Evolutionary conservation across 139 green algal species (phyloP).

Genomic region (Auxenochlorella pyrenoidosa): DNA sequence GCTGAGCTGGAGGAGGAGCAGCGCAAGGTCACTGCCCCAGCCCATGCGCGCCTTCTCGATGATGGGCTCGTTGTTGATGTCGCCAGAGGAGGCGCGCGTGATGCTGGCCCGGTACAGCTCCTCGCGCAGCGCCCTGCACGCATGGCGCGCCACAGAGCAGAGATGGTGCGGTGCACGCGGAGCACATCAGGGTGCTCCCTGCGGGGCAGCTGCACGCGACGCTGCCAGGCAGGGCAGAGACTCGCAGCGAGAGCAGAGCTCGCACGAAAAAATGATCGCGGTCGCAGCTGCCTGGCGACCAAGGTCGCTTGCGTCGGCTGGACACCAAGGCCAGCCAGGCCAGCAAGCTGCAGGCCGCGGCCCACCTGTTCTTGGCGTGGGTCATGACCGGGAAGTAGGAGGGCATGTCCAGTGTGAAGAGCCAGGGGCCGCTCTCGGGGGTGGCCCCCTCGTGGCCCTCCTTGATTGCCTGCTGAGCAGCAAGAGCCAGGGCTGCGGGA

Average conservation of each 20-base stretch:
- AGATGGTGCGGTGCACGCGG: neutral
- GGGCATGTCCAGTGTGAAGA: constrained; percentile 96
- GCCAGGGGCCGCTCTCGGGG: constrained; percentile 87
- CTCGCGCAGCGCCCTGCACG: constrained; percentile 80
- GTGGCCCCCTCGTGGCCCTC: constrained; percentile 84
- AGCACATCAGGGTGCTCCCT: neutral
- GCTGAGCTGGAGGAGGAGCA: too few relatives aligned
- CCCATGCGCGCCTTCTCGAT: constrained; percentile 74
- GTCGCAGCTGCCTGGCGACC: too few relatives aligned
- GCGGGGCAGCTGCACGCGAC: too few relatives aligned
- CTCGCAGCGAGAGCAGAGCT: too few relatives aligned
- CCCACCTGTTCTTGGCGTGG: constrained; percentile 85
- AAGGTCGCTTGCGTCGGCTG: too few relatives aligned
- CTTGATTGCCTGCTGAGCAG: constrained; percentile 65
- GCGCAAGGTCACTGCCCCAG: too few relatives aligned
- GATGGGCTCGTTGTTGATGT: constrained; percentile 91
- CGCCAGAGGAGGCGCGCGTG: constrained; percentile 78
- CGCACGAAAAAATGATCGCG: too few relatives aligned
- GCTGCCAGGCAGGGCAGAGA: too few relatives aligned
- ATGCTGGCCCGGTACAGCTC: constrained; percentile 95
- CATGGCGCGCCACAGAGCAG: neutral
- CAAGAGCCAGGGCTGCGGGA: constrained; percentile 62
- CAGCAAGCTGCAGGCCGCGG: too few relatives aligned
- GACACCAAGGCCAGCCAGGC: too few relatives aligned
- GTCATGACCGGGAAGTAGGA: constrained; percentile 89